Conservation (phyloP, 352 stramenopile genomes). For the Globisporangium heterothallicum region DNA sequence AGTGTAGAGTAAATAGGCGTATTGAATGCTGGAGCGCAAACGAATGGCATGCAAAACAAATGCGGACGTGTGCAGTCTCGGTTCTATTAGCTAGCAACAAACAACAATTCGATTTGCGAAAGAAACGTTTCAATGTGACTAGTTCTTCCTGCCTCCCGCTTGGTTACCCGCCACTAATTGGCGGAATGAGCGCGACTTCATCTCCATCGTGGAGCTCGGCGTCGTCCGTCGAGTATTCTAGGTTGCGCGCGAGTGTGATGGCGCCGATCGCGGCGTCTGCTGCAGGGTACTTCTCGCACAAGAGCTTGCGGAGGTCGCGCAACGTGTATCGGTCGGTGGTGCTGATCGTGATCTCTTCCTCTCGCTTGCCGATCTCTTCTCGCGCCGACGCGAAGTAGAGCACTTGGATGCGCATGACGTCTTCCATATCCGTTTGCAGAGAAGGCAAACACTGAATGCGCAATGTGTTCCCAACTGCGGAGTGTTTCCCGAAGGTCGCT, state of each 20-base stretch:
- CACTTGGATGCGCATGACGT: slow-evolving; percentile 52
- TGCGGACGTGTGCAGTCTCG: background rate
- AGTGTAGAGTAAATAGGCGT: slow-evolving; percentile 4
- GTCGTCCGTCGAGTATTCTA: slow-evolving; percentile 65
- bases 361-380: slow-evolving; percentile 63
- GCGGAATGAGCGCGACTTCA: slow-evolving; percentile 78
- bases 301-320: slow-evolving; percentile 27
- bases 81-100: slow-evolving; percentile 5
- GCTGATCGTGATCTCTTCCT: slow-evolving; percentile 43
- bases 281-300: slow-evolving; percentile 49
- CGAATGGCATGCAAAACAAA: background rate
- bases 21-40: background rate
- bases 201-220: slow-evolving; percentile 46
- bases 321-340: slow-evolving; percentile 21
- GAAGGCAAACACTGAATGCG: slow-evolving; percentile 1
- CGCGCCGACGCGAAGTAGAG: slow-evolving; percentile 79
- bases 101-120: background rate
- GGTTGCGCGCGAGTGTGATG: slow-evolving; percentile 69
- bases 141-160: too few relatives aligned
- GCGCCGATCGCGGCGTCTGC: slow-evolving; percentile 32
- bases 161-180: slow-evolving; percentile 64
- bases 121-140: background rate
- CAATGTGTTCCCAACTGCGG: background rate
- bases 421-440: background rate
- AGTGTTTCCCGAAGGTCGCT: slow-evolving; percentile 26